Base-by-base conservation (phyloP, 2,329 filamentous ascomycete species). In the Pseudogymnoascus sp. region DNA sequence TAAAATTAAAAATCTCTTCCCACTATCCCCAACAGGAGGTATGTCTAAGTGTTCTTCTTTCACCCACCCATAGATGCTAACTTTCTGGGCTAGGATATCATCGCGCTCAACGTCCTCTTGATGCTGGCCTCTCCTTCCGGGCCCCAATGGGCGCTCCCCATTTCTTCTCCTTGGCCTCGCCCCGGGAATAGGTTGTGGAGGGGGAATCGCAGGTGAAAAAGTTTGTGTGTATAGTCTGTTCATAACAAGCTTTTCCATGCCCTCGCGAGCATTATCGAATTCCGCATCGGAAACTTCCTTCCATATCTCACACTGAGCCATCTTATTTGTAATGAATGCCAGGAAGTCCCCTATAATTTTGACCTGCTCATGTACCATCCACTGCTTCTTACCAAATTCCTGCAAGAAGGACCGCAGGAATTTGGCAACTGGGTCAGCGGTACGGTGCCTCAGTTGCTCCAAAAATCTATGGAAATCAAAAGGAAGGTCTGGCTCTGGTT, bases 191-290 rank as follows among this genome's bases (percentile, higher is more conserved):
- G 88, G 88, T 66, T 92, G 89, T 3, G 92, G 89, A 0, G 91
- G 83, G 3, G 92, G 86, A 67, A 99, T 99, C 13, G 91, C 91
- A 0, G 95, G 95, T 0, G 93, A 97, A 74, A 99, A 99, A 0
- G 95, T 98, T 76, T 99, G 95, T 0, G 87, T 86, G 76, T 99
- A 99, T 4, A 99, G 79, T 64, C 96, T 83, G 75, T 99, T 99
- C 96, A 99, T 99, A 69, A 99, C 96, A 3, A 99, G 83, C 75
- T 99, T 99, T 79, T 99, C 95, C 95, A 99, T 99, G 36, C 95
- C 95, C 78, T 99, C 95, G 70, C 93, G 87, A 13, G 95, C 95
- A 75, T 99, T 99, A 76, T 99, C 95, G 71, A 99, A 99, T 73
- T 99, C 95, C 39, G 91, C 91, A 75, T 99, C 95, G 0, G 93